Conservation (phyloP, 257 asterid species). For the Coffea eugenioides region DNA sequence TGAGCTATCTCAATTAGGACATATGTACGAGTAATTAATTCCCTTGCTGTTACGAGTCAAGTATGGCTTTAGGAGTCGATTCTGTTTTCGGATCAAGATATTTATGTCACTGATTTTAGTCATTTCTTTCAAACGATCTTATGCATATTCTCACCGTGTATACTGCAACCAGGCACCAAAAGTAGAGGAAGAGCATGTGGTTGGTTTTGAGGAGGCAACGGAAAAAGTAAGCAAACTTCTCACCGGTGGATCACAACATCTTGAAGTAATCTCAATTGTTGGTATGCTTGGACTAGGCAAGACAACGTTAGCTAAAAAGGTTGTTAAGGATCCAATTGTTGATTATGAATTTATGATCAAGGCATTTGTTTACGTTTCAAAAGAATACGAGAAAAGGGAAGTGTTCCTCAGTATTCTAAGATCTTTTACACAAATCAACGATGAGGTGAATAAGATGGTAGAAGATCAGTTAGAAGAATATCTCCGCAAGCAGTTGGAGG, state of each 20-base stretch:
- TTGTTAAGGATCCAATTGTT: slow-evolving; percentile 37
- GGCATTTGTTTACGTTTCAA: slow-evolving; percentile 53
- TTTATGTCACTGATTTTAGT: too few relatives aligned
- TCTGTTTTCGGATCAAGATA: background rate
- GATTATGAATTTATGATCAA: slow-evolving; percentile 43
- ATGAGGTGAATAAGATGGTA: slow-evolving; percentile 33
- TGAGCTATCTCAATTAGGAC: too few relatives aligned
- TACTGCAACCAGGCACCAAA: slow-evolving; percentile 22
- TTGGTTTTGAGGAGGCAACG: slow-evolving; percentile 26
- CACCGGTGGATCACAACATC: background rate
- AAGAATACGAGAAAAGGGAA: slow-evolving; percentile 45
- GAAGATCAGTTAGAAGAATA: slow-evolving; percentile 35
- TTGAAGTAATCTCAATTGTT: slow-evolving; percentile 20
- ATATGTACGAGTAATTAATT: too few relatives aligned
- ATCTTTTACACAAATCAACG: slow-evolving; percentile 26
- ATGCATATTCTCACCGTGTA: background rate
- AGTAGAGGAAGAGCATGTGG: slow-evolving; percentile 27
- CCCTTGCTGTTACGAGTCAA: too few relatives aligned
- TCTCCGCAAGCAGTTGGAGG: slow-evolving; percentile 33
- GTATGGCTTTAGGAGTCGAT: too few relatives aligned
- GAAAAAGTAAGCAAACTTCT: slow-evolving; percentile 16
- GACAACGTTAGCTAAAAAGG: slow-evolving; percentile 62
- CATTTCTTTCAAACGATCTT: slow-evolving; percentile 8
- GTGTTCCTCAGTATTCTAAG: slow-evolving; percentile 45
- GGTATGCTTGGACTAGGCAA: slow-evolving; percentile 46